Evolutionary conservation across 78 protist genomes (phyloP).

Genomic region (Isochrysis galbana): DNA sequence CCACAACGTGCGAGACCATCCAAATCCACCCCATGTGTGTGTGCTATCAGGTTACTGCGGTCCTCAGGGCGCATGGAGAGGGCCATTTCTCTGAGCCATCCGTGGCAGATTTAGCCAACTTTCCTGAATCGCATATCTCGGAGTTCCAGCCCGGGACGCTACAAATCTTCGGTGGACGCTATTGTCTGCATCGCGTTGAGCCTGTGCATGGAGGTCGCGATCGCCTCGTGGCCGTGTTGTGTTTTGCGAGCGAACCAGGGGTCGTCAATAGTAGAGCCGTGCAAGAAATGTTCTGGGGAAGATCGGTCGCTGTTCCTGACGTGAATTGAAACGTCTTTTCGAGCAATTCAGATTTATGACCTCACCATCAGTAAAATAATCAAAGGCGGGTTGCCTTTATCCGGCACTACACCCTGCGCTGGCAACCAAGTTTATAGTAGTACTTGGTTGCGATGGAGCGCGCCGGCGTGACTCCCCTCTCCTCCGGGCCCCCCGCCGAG

Average conservation of each 20-base stretch:
- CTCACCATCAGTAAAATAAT: no score
- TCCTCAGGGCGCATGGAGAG: background rate
- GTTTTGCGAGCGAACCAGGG: background rate
- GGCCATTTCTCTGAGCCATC: background rate
- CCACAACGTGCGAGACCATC: no score
- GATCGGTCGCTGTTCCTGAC: background rate
- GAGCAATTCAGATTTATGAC: no score
- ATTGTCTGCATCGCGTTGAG: background rate
- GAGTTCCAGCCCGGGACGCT: background rate
- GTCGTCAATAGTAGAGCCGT: background rate
- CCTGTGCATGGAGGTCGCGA: background rate
- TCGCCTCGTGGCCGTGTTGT: background rate
- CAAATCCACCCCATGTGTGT: background rate
- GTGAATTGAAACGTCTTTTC: no score
- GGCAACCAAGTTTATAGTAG: no score
- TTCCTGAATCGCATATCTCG: no score
- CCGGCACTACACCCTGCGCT: no score
- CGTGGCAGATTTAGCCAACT: no score
- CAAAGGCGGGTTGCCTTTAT: no score
- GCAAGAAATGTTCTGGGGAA: conserved; percentile 28
- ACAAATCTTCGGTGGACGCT: background rate
- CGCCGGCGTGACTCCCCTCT: no score
- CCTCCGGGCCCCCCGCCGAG: no score
- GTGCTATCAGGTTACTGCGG: background rate
- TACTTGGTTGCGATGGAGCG: no score